Evolutionary conservation across 495 filamentous ascomycete species (phyloP), one percentile per base, ranked within the genome.

Genomic region (Parathielavia hyrcaniae): DNA sequence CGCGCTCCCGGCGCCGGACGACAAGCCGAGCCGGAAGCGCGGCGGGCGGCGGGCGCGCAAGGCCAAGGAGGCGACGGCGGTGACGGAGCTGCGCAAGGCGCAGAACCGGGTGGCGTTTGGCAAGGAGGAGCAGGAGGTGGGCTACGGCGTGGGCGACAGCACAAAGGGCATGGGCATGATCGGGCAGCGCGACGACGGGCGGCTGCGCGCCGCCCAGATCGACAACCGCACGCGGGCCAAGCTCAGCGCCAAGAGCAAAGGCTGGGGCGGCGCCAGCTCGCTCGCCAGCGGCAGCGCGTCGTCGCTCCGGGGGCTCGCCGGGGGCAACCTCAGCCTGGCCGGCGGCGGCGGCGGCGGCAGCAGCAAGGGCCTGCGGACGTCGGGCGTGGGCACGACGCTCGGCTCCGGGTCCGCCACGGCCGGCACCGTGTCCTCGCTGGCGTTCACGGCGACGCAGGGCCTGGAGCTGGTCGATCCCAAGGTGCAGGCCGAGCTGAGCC

Each of bases 31-130:
- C 16, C 78, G 91, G 19, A 98, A 98, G 73, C 88, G 93, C 62
- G 93, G 93, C 70, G 93, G 93, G 48, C 79, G 95, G 30, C 81
- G 91, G 59, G 93, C 91, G 5, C 82, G 93, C 40, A 96, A 96
- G 70, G 93, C 91, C 58, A 98, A 98, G 78, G 95, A 97, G 75
- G 91, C 91, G 10, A 87, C 87, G 7, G 92, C 93, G 58, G 95
- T 97, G 91, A 98, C 93, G 2, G 93, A 98, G 55, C 76, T 98
- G 34, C 87, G 91, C 55, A 97, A 97, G 67, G 90, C 91, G 9
- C 92, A 96, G 73, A 98, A 98, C 73, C 83, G 93, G 22, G 86
- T 98, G 80, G 90, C 87, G 0, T 98, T 98, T 62, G 92, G 92
- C 50, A 93, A 95, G 65, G 93, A 97, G 65, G 93, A 98, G 70